Evolutionary conservation across 2,329 filamentous ascomycete genomes (phyloP), one percentile per base, ranked within the genome.

Genomic region (Fusarium protoensiforme): DNA sequence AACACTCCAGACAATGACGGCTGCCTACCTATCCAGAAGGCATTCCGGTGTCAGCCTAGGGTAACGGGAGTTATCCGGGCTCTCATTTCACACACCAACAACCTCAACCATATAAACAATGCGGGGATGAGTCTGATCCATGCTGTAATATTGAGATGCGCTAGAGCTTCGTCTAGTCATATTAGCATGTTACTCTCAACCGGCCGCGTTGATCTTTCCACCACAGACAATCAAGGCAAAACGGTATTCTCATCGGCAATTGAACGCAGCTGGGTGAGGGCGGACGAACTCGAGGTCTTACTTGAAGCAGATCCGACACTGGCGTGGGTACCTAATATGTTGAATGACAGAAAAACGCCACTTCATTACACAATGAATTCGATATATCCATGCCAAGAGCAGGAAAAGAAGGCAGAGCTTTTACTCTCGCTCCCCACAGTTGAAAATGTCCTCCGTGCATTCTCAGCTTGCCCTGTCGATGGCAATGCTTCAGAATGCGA

Each of bases 1-100:
- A 65, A 65, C 20, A 13, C 2, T 6, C 0, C 35, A 1, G 1
- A 20, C 8, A 0, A 1, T 0, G 0, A 4, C 4, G 22, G 5
- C 6, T 2, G 0, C 0, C 18, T 65, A 0, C 39, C 64, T 1
- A 27, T 46, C 14, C 22, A 46, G 11, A 11, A 5, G 4, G 35
- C 35, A 36, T 7, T 36, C 35, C 7, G 7, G 5, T 36, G 4
- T 36, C 13, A 7, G 11, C 14, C 14, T n/a, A n/a, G n/a, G n/a
- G n/a, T n/a, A 16, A 14, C 13, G 13, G 14, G 35, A 16, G 35
- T 36, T 4, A 16, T 43, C 20, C 20, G 3, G 3, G 20, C 7
- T 16, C 22, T 46, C 22, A 38, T 56, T 24, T 16, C 13, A 56
- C 36, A 58, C 9, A 58, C 56, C 3, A 13, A 38, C 18, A 41